Evolutionary conservation across 1,139 yeast genomes (phyloP).

Genomic region (Candida anutae): DNA sequence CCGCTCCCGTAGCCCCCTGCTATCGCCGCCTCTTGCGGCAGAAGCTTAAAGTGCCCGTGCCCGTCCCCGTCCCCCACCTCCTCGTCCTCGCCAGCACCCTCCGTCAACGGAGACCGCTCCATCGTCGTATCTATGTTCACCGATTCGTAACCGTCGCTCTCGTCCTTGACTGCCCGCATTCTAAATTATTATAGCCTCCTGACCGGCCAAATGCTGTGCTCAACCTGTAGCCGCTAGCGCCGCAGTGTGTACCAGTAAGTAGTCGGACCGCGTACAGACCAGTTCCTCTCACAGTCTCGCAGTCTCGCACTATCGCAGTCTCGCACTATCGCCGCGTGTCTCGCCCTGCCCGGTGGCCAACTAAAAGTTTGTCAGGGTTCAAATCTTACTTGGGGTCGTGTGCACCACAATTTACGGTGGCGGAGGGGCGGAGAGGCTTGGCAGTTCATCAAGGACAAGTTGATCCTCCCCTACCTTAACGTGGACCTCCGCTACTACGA

Average conservation of each 20-base stretch:
- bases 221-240: no score
- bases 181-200: not conserved
- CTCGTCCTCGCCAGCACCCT: not conserved
- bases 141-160: not conserved
- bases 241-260: not conserved
- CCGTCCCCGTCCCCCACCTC: not conserved
- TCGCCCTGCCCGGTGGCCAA: no score
- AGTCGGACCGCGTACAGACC: not conserved
- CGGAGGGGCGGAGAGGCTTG: no score
- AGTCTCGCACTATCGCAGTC: no score
- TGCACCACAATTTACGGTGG: no score
- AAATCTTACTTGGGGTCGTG: no score
- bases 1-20: not conserved
- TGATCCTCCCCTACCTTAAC: conserved; percentile 64
- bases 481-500: conserved; percentile 72
- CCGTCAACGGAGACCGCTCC: no score
- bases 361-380: no score
- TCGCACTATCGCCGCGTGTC: no score
- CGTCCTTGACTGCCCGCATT: not conserved
- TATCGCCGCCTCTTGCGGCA: no score
- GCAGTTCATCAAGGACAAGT: conserved; percentile 63
- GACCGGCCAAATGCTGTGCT: not conserved
- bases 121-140: not conserved
- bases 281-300: not conserved
- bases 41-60: not conserved